These are phyloP conservation scores for Tricholomella constricta DNA, from an alignment of 768 basidiomycete species.

Conservation along the genomic window DNA sequence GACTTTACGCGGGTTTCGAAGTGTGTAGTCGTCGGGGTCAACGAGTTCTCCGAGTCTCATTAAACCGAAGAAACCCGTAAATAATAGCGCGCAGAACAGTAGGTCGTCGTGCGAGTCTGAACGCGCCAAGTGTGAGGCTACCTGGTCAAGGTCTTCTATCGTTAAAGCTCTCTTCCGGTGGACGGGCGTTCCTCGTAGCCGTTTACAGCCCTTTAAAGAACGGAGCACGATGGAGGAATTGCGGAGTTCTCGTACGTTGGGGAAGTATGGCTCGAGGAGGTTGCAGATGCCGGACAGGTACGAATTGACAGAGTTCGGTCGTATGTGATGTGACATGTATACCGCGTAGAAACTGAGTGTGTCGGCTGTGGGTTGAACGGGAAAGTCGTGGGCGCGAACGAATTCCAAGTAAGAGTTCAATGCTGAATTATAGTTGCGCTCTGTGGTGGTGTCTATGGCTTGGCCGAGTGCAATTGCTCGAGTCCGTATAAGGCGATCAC, in stretches of 20 bases:
- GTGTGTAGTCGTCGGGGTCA: background rate
- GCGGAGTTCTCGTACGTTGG: slow-evolving; percentile 22
- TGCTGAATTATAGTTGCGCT: too few species aligned
- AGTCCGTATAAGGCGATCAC: slow-evolving; percentile 30
- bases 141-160: background rate
- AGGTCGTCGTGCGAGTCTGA: background rate
- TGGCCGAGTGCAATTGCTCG: slow-evolving; percentile 24
- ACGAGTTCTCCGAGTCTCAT: background rate
- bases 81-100: background rate
- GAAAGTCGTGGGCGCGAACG: background rate
- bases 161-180: background rate
- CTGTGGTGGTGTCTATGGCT: slow-evolving; percentile 17
- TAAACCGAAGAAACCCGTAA: too few species aligned
- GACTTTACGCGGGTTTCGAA: background rate
- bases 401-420: too few species aligned
- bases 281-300: slow-evolving; percentile 41
- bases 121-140: background rate
- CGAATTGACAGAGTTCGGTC: too few species aligned
- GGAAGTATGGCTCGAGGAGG: slow-evolving; percentile 32
- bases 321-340: too few species aligned
- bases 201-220: background rate
- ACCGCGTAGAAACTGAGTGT: too few species aligned
- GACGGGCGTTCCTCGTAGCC: background rate
- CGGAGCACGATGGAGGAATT: background rate
- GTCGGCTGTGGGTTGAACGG: slow-evolving; percentile 13